Evolutionary conservation across 805 yeast genomes (phyloP).

Genomic region (Candida insectalens): DNA sequence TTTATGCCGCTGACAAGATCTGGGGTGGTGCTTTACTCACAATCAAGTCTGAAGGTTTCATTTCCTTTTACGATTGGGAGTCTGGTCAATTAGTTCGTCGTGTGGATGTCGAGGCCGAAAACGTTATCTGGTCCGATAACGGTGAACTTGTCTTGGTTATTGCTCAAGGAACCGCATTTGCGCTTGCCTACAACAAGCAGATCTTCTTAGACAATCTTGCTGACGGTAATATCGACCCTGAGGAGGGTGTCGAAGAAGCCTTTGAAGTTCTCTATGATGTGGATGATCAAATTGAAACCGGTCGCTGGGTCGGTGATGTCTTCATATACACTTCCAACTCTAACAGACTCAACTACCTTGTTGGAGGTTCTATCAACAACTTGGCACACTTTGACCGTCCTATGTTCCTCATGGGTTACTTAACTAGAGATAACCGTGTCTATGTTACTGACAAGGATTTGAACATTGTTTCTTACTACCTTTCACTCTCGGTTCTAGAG

Average conservation of each 20-base stretch:
- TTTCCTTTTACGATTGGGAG: slow-evolving; percentile 93
- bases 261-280: slow-evolving; percentile 81
- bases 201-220: slow-evolving; percentile 53
- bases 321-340: slow-evolving; percentile 82
- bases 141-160: slow-evolving; percentile 81
- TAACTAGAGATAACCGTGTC: slow-evolving; percentile 82
- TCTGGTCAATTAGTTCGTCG: slow-evolving; percentile 75
- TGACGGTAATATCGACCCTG: slow-evolving; percentile 50
- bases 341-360: slow-evolving; percentile 85
- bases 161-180: slow-evolving; percentile 64
- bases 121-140: slow-evolving; percentile 86
- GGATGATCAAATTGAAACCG: slow-evolving; percentile 73
- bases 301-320: slow-evolving; percentile 96
- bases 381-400: slow-evolving; percentile 88
- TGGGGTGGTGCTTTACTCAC: slow-evolving; percentile 88
- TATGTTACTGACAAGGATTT: slow-evolving; percentile 89
- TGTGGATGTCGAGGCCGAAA: slow-evolving; percentile 77
- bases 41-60: slow-evolving; percentile 72
- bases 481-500: slow-evolving; percentile 81
- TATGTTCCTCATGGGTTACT: slow-evolving; percentile 79
- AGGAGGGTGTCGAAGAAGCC: slow-evolving; percentile 83
- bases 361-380: slow-evolving; percentile 88
- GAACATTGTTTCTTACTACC: slow-evolving; percentile 68
- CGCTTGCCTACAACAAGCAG: slow-evolving; percentile 64
- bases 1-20: slow-evolving; percentile 68